A percentile compares a stretch with the other conserved stretches of the same genome.
Conservation (phyloP, 257 asterid genomes). For the Solanum peruvianum region DNA sequence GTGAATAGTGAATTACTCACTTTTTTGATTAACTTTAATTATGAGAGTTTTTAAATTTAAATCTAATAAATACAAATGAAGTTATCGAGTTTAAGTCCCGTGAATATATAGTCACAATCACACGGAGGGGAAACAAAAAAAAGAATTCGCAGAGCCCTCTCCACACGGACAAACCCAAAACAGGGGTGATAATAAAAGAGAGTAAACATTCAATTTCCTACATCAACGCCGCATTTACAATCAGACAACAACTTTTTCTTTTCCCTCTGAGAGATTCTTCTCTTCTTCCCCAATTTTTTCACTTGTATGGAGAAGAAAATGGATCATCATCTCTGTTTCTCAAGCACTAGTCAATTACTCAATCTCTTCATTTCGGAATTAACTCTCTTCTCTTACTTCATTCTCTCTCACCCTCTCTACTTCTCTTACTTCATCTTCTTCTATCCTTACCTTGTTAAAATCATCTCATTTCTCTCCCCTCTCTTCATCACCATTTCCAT, state of each 20-base stretch:
- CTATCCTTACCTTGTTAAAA: slow-evolving; percentile 41
- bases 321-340: slow-evolving; percentile 29
- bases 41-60: too few species aligned
- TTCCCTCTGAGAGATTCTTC: slow-evolving; percentile 2
- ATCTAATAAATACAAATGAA: too few species aligned
- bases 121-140: too few species aligned
- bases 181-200: background rate
- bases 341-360: slow-evolving; percentile 14
- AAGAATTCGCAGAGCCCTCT: background rate
- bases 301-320: slow-evolving; percentile 4
- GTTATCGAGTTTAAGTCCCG: too few species aligned
- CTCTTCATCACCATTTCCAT: slow-evolving; percentile 56
- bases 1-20: background rate
- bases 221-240: slow-evolving; percentile 61
- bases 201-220: slow-evolving; percentile 18
- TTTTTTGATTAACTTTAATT: background rate
- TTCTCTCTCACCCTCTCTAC: slow-evolving; percentile 58
- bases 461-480: slow-evolving; percentile 59
- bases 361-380: slow-evolving; percentile 29
- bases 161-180: background rate
- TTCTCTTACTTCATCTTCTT: slow-evolving; percentile 52
- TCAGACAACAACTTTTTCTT: background rate
- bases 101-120: too few species aligned
- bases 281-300: background rate
- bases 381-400: slow-evolving; percentile 12